Percentiles rank a stretch among this genome's conserved stretches.
These are phyloP conservation scores for Phytophthora rubi DNA, from an alignment of 352 stramenopile species.

Conservation along the genomic window DNA sequence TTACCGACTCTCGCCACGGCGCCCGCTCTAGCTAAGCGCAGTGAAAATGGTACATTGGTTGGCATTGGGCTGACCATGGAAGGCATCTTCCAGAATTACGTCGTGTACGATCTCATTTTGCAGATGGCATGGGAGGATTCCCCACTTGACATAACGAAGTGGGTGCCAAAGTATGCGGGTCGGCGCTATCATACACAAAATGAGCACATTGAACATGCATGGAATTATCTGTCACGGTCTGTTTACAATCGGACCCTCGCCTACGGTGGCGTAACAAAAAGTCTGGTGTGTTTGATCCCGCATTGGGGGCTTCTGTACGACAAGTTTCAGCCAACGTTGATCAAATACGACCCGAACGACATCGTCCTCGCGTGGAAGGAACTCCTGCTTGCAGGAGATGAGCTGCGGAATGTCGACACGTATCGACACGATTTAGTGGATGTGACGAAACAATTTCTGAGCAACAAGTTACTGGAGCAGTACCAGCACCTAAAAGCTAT, in stretches of 20 bases:
- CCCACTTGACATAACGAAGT: slow-evolving; percentile 48
- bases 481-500: slow-evolving; percentile 59
- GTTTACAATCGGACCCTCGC: slow-evolving; percentile 77
- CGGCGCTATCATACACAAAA: slow-evolving; percentile 65
- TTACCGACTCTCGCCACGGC: slow-evolving; percentile 61
- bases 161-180: slow-evolving; percentile 53
- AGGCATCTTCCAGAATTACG: slow-evolving; percentile 88
- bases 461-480: slow-evolving; percentile 61
- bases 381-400: slow-evolving; percentile 48
- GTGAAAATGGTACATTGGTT: slow-evolving; percentile 70
- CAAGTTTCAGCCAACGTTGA: slow-evolving; percentile 70
- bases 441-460: slow-evolving; percentile 73
- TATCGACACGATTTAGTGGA: slow-evolving; percentile 79
- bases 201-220: slow-evolving; percentile 53
- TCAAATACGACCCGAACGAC: slow-evolving; percentile 73
- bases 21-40: slow-evolving; percentile 46
- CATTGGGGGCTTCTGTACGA: slow-evolving; percentile 66
- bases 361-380: slow-evolving; percentile 60
- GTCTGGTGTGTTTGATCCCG: slow-evolving; percentile 63
- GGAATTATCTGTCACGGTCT: slow-evolving; percentile 54
- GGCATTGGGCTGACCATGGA: slow-evolving; percentile 84
- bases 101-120: slow-evolving; percentile 80
- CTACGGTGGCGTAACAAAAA: slow-evolving; percentile 80
- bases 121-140: slow-evolving; percentile 72
- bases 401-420: slow-evolving; percentile 50